Conservation (phyloP, 352 stramenopile species). For the Phytophthora cryptogea region DNA sequence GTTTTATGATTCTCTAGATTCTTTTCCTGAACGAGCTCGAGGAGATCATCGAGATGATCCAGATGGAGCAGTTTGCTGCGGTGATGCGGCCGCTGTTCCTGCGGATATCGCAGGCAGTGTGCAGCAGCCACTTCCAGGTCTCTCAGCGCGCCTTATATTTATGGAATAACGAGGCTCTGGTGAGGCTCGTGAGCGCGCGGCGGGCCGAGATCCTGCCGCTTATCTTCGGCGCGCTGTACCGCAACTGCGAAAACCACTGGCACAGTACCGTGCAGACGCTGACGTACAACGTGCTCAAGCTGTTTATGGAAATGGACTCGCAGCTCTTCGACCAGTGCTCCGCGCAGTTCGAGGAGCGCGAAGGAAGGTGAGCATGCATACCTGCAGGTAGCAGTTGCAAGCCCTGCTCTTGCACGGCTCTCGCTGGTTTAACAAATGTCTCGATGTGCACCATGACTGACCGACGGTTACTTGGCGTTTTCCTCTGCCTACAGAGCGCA, state of each 20-base stretch:
- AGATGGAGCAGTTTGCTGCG: conserved; percentile 70
- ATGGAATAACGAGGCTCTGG: conserved; percentile 99
- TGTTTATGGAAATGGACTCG: conserved; percentile 89
- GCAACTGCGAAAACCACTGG: conserved; percentile 95
- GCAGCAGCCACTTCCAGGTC: conserved; percentile 95
- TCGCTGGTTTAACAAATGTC: conserved; percentile 19
- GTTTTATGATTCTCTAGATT: conserved; percentile 69
- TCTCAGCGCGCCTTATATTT: conserved; percentile 98
- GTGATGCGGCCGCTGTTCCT: conserved; percentile 83
- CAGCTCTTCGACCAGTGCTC: conserved; percentile 86
- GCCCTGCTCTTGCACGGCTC: conserved; percentile 12
- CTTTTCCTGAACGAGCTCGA: conserved; percentile 98
- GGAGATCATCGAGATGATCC: conserved; percentile 97
- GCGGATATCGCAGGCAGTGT: conserved; percentile 85
- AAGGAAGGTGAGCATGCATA: conserved; percentile 51
- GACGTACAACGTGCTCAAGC: conserved; percentile 77
- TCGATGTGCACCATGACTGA: conserved; percentile 5
- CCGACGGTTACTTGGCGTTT: background rate
- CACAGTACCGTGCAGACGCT: conserved; percentile 93
- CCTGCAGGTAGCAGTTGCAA: too few species aligned
- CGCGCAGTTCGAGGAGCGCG: conserved; percentile 59
- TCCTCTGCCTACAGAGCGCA: conserved; percentile 21
- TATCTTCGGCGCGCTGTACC: conserved; percentile 92
- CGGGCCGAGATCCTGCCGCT: conserved; percentile 94
- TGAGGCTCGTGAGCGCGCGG: conserved; percentile 94